Percentiles rank a stretch among this genome's conserved stretches.
Evolutionary conservation across 2,329 filamentous ascomycete genomes (phyloP).

Genomic region (Neofusicoccum parvum): DNA sequence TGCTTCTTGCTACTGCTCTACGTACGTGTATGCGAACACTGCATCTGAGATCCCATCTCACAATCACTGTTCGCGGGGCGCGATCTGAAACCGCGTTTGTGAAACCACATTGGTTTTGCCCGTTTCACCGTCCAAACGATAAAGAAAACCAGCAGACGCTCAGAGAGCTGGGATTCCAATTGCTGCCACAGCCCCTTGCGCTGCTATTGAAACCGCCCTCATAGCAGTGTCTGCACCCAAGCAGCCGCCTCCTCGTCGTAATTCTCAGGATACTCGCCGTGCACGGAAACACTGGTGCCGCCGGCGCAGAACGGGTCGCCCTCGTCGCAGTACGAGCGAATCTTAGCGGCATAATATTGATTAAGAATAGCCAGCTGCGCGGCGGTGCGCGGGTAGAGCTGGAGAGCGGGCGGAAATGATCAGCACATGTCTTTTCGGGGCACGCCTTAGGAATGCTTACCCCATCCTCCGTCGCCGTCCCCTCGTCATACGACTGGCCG

Average conservation of each 20-base stretch:
- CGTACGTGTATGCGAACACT: not conserved
- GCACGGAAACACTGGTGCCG: constrained; percentile 15
- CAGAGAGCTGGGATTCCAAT: not conserved
- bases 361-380: constrained; percentile 8
- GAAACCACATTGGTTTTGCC: constrained; percentile 13
- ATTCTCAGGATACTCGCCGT: not conserved
- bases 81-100: constrained; percentile 16
- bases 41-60: constrained; percentile 3
- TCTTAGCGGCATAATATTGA: constrained; percentile 7
- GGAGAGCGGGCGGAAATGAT: not conserved
- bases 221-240: constrained; percentile 14
- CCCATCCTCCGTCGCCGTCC: constrained; percentile 2
- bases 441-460: constrained; percentile 5
- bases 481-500: constrained; percentile 3
- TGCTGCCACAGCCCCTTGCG: constrained; percentile 6
- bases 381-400: constrained; percentile 17
- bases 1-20: not conserved
- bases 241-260: constrained; percentile 19
- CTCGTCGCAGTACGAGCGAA: constrained; percentile 15
- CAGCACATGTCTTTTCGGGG: constrained; percentile 4
- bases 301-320: constrained; percentile 7
- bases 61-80: not conserved
- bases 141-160: not conserved
- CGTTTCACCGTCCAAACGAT: constrained; percentile 12
- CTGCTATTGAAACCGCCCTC: constrained; percentile 7